Percentiles rank a stretch among this genome's conserved stretches.
Conservation (phyloP, 2,329 filamentous ascomycete species). For the Phoma herbarum region DNA sequence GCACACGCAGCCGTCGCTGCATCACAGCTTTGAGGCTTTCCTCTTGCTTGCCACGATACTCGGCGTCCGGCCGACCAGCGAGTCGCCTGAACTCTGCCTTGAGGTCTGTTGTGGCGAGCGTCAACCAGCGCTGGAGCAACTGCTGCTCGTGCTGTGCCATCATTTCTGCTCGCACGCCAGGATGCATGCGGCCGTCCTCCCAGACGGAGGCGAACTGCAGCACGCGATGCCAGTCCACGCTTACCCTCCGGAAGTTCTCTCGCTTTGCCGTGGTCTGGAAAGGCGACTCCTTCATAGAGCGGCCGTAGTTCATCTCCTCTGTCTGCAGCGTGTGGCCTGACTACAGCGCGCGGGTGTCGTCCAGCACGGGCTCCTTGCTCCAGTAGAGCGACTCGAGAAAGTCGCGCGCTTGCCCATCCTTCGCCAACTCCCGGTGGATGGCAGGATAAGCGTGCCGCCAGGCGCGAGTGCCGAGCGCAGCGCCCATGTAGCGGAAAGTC, state of each 20-base stretch:
- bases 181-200: not conserved
- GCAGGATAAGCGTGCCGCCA: conserved; percentile 4
- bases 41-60: conserved; percentile 21
- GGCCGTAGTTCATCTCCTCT: conserved; percentile 5
- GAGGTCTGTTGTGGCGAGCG: conserved; percentile 6
- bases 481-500: not conserved
- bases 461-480: not conserved
- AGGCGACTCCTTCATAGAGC: conserved; percentile 1
- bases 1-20: conserved; percentile 9
- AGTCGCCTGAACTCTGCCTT: conserved; percentile 12
- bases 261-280: conserved; percentile 3
- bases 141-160: conserved; percentile 5
- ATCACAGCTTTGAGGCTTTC: conserved; percentile 23
- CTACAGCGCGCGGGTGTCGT: not conserved
- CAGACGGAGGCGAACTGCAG: conserved; percentile 2
- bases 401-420: not conserved
- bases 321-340: not conserved
- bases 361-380: not conserved
- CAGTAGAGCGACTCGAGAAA: not conserved
- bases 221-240: conserved; percentile 5
- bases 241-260: conserved; percentile 2
- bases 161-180: not conserved
- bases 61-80: conserved; percentile 4
- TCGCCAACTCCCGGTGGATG: conserved; percentile 2
- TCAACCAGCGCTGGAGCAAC: conserved; percentile 9